Evolutionary conservation across 78 protist genomes (phyloP).

Genomic region (Dictyostelium citrinum): DNA sequence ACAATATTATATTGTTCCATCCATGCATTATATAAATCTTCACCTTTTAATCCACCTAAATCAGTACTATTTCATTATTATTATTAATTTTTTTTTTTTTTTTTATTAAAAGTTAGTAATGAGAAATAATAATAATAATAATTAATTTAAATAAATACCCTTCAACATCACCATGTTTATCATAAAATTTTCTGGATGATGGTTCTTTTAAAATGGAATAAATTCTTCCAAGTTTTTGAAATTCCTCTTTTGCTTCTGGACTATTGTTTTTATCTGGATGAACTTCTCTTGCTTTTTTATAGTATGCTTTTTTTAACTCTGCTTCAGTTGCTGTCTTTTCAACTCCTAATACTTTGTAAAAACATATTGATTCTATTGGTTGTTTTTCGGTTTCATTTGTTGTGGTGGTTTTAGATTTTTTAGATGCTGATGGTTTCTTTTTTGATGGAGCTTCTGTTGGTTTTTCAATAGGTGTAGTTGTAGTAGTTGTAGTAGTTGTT

Average conservation of each 20-base stretch:
- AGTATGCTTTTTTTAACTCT: conserved; percentile 53
- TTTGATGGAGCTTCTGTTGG: not conserved
- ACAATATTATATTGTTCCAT: conserved; percentile 68
- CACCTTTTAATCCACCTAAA: conserved; percentile 20
- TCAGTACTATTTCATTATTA: not conserved
- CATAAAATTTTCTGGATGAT: conserved; percentile 53
- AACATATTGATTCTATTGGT: conserved; percentile 15
- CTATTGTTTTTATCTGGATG: conserved; percentile 70
- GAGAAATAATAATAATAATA: not conserved
- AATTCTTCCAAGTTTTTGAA: conserved; percentile 58
- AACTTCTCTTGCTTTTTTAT: conserved; percentile 67
- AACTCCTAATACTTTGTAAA: conserved; percentile 62
- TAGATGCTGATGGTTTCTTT: not conserved
- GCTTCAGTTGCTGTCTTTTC: conserved; percentile 24
- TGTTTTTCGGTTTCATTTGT: not conserved
- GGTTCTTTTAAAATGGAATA: conserved; percentile 60
- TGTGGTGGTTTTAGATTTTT: not conserved
- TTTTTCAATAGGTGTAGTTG: not conserved
- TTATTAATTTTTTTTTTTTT: no score
- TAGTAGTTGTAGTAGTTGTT: not conserved
- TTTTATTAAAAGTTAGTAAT: not conserved
- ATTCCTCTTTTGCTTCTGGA: conserved; percentile 65
- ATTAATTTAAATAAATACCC: not conserved
- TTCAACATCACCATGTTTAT: conserved; percentile 70
- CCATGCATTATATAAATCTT: conserved; percentile 58